Conservation (phyloP, 495 filamentous ascomycete genomes). For the Aspergillus wentii region DNA sequence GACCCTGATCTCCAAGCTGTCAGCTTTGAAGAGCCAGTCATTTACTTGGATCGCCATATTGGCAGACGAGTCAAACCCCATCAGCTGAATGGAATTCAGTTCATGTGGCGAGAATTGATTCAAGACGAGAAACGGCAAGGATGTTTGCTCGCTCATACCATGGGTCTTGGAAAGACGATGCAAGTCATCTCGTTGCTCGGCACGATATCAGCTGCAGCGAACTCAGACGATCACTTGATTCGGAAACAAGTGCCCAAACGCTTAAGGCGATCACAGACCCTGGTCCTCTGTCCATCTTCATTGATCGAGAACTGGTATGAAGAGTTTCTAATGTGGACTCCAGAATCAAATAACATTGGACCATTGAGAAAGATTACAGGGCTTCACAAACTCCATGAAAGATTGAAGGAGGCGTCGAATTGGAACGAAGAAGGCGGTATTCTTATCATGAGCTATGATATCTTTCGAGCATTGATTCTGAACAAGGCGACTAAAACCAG, state of each 20-base stretch:
- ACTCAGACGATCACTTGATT: conserved; percentile 52
- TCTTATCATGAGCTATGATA: conserved; percentile 66
- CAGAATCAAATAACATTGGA: conserved; percentile 43
- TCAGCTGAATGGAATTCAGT: conserved; percentile 69
- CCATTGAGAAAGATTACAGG: conserved; percentile 44
- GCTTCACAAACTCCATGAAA: conserved; percentile 16
- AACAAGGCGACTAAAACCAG: conserved; percentile 24
- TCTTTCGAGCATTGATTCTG: conserved; percentile 51
- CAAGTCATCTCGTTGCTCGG: conserved; percentile 78
- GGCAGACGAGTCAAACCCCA: conserved; percentile 50
- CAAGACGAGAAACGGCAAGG: conserved; percentile 55
- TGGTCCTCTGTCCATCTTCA: conserved; percentile 72
- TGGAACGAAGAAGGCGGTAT: conserved; percentile 70
- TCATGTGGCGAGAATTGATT: conserved; percentile 85
- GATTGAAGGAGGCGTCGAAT: conserved; percentile 36
- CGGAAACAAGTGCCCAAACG: conserved; percentile 59
- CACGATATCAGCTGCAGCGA: conserved; percentile 62
- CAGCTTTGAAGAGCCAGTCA: conserved; percentile 61
- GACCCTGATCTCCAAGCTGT: conserved; percentile 52
- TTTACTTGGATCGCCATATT: conserved; percentile 47
- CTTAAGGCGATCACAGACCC: conserved; percentile 56
- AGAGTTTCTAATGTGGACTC: conserved; percentile 68
- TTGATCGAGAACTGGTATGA: conserved; percentile 80
- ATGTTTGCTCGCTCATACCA: conserved; percentile 84
- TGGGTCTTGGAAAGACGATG: conserved; percentile 94